These are phyloP conservation scores for Astrocystis sublimbata DNA, from an alignment of 495 filamentous ascomycete genomes.

Conservation along the genomic window DNA sequence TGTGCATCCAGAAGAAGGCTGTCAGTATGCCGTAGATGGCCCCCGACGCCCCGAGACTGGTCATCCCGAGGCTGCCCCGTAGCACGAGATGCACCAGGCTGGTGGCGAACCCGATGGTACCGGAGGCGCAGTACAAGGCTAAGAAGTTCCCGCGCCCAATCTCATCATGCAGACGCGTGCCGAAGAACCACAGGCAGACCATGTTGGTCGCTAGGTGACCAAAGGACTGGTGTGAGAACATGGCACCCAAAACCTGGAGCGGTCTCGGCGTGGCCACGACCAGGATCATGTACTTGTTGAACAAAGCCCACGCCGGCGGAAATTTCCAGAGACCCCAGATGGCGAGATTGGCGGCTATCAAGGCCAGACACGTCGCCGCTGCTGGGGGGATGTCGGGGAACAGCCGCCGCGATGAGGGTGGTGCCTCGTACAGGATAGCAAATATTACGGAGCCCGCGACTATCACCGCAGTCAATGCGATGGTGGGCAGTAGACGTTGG, in stretches of 20 bases:
- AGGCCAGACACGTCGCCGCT: constrained; percentile 68
- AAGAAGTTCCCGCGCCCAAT: constrained; percentile 85
- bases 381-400: constrained; percentile 77
- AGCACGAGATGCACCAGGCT: constrained; percentile 64
- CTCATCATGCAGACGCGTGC: constrained; percentile 71
- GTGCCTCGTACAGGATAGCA: constrained; percentile 63
- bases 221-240: constrained; percentile 76
- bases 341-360: constrained; percentile 65
- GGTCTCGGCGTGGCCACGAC: constrained; percentile 68
- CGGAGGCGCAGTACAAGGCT: constrained; percentile 69
- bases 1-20: constrained; percentile 68
- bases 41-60: constrained; percentile 70
- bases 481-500: constrained; percentile 66
- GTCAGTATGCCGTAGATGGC: constrained; percentile 67
- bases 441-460: constrained; percentile 55
- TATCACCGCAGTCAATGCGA: constrained; percentile 56
- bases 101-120: constrained; percentile 63
- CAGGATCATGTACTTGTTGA: constrained; percentile 79
- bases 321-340: constrained; percentile 66
- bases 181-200: constrained; percentile 54
- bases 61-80: constrained; percentile 30
- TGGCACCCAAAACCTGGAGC: constrained; percentile 63
- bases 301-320: constrained; percentile 67
- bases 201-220: constrained; percentile 74
- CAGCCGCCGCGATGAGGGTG: constrained; percentile 57